Base-by-base conservation (phyloP, 805 yeast genomes). In the Sungouiella thailandica region DNA sequence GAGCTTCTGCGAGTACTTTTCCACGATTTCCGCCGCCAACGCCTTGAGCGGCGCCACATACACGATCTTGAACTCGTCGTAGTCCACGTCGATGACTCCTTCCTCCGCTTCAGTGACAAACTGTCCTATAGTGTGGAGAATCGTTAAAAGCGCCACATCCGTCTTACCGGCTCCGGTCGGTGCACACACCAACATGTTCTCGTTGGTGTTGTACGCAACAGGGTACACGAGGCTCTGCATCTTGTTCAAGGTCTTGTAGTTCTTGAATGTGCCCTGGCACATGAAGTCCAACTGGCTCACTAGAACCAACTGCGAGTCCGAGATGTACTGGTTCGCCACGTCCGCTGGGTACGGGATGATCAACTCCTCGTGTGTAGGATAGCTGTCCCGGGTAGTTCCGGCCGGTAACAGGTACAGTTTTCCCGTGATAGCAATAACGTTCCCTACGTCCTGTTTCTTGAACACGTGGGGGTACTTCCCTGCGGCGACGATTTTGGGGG, bases 41-140 rank as follows among this genome's bases (percentile, higher is more conserved):
- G 97, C 97, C 55, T 89, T 89, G 44, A 89, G 63, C 0, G 97
- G 97, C 0, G 96, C 96, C 12, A 88, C 94, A 52, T 88, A 93
- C 4, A 93, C 80, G 33, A 93, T 80, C 53, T 93, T 93, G 60
- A 90, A 93, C 40, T 81, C 90, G 46, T 81, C 86, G 44, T 80
- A 83, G 44, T 79, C 83, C 20, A 89, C 77, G 45, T 81, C 82
- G 22, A 76, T 49, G n/a, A 72, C 66, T 11, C 72, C 67, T 25
- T 61, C 50, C 33, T 43, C 59, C 1, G 70, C 60, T 35, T 76
- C 76, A 0, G 76, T 70, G 0, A 79, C 70, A 53, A 72, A 81
- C 52, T 85, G 94, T 23, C 78, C 75, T 10, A 90, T 80, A 0
- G 93, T 76, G 49, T 83, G 90, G 65, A 46, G 43, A 32, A 46